phyloP scores from a whole-genome alignment of 495 filamentous ascomycete species.

The Parathielavia hyrcaniae region DNA sequence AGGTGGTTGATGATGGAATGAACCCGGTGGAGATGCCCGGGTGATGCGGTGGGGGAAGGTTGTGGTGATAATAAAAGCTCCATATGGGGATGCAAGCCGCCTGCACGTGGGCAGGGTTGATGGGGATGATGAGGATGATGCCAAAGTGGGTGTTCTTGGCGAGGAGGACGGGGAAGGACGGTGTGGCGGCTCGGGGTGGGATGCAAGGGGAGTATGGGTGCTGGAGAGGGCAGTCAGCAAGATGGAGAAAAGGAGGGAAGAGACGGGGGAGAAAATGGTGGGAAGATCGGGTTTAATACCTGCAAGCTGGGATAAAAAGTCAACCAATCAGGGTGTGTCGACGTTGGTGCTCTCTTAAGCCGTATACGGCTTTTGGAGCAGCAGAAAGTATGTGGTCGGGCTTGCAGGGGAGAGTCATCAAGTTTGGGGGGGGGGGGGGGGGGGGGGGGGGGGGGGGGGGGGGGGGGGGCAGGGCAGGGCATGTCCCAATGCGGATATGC shows the following conservation, averaged over 20 bases:
- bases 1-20: not conserved
- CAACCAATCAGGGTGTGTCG: not conserved
- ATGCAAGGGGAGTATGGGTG: not conserved
- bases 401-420: not conserved
- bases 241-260: not conserved
- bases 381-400: not conserved
- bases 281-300: conserved; percentile 9
- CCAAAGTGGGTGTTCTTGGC: conserved; percentile 4
- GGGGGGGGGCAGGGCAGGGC: too few relatives aligned
- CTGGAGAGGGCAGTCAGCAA: not conserved
- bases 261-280: not conserved
- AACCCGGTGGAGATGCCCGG: not conserved
- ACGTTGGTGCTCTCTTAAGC: not conserved
- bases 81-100: conserved; percentile 3
- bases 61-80: conserved; percentile 1
- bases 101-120: not conserved
- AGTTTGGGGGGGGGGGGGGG: conserved; percentile 1
- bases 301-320: not conserved
- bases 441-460: too few relatives aligned
- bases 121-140: conserved; percentile 3
- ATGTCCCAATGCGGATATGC: too few relatives aligned
- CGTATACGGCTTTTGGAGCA: not conserved
- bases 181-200: not conserved
- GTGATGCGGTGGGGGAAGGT: not conserved
- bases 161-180: not conserved